Conservation (phyloP, 345 rosid species). For the Melaleuca alternifolia region DNA sequence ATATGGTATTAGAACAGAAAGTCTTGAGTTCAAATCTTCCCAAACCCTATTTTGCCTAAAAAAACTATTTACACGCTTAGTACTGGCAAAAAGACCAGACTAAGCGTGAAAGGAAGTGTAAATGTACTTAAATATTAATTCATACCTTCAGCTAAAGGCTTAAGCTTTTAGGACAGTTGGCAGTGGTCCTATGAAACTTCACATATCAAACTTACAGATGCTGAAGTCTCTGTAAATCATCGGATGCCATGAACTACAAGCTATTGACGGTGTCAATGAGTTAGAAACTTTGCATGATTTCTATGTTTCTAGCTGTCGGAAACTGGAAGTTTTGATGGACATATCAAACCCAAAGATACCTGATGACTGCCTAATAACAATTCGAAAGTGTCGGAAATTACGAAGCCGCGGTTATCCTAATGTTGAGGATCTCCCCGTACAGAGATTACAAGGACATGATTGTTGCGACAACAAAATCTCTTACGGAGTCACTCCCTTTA, state of each 20-base stretch:
- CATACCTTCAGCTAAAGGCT: no score
- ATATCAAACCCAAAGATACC: neutral
- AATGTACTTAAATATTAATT: no score
- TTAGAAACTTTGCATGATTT: neutral
- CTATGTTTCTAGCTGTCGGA: neutral
- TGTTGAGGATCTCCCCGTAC: neutral
- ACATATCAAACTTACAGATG: neutral
- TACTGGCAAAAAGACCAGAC: no score
- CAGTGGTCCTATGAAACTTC: no score
- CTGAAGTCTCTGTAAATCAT: neutral
- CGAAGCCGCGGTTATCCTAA: neutral
- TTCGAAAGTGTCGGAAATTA: neutral
- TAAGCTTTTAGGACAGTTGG: no score
- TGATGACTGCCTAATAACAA: neutral
- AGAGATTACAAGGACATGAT: neutral
- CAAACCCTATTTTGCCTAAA: no score
- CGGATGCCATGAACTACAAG: neutral
- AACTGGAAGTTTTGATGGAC: neutral
- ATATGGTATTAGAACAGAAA: no score
- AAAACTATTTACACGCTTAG: no score
- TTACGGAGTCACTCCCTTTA: neutral
- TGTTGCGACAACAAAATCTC: neutral
- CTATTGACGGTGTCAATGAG: neutral
- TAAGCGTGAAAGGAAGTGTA: no score
- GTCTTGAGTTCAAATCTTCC: no score